These are phyloP conservation scores for Fraxinus baroniana DNA, from an alignment of 305 asterid species.

Conservation along the genomic window DNA sequence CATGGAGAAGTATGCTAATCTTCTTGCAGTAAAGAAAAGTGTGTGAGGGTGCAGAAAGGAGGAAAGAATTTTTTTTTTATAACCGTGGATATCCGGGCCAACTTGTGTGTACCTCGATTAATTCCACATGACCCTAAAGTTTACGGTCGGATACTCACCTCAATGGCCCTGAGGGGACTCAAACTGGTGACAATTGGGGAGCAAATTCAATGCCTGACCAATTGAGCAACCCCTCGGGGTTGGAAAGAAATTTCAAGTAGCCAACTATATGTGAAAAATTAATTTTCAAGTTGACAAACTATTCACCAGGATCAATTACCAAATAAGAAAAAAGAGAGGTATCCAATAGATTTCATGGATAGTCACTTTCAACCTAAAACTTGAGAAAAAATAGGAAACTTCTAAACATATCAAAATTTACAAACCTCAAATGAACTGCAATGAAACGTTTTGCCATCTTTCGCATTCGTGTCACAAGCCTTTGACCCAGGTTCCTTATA, in stretches of 20 bases:
- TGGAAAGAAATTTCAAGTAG: not conserved
- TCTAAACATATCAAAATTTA: conserved; percentile 18
- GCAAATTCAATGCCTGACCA: too few species aligned
- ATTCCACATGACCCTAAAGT: too few species aligned
- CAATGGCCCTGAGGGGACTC: too few species aligned
- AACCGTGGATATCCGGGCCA: too few species aligned
- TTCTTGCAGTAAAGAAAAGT: not conserved
- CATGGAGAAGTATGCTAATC: not conserved
- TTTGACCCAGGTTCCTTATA: conserved; percentile 74
- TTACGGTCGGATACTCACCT: too few species aligned
- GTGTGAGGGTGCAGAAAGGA: not conserved
- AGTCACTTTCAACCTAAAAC: conserved; percentile 20
- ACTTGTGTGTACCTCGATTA: too few species aligned
- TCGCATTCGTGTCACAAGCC: conserved; percentile 77
- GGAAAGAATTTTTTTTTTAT: not conserved
- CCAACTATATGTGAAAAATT: not conserved
- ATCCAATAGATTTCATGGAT: not conserved
- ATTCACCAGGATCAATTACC: not conserved
- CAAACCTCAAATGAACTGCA: conserved; percentile 96
- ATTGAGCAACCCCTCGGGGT: too few species aligned
- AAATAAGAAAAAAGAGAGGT: not conserved
- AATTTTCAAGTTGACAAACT: not conserved
- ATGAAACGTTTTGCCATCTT: conserved; percentile 85
- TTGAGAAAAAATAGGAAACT: conserved; percentile 12
- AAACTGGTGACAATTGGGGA: too few species aligned